A percentile compares a stretch with the other conserved stretches of the same genome.
phyloP scores from a whole-genome alignment of 2,329 filamentous ascomycete species.

The Magnaporthiopsis poae region DNA sequence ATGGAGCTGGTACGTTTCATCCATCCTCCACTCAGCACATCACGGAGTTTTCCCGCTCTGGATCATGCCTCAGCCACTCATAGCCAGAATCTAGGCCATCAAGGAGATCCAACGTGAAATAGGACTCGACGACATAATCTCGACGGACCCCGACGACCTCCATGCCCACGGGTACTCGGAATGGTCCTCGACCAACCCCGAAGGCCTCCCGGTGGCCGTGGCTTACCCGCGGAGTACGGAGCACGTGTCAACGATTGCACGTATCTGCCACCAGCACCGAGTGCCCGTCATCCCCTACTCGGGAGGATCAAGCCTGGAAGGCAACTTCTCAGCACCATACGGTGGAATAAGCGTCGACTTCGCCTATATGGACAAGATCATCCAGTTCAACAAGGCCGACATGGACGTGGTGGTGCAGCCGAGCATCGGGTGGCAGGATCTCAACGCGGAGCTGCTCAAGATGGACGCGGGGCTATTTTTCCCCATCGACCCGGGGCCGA shows the following conservation, averaged over 20 bases:
- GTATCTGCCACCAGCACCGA: slow-evolving; percentile 66
- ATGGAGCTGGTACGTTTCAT: slow-evolving; percentile 17
- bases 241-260: slow-evolving; percentile 49
- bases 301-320: slow-evolving; percentile 77
- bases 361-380: slow-evolving; percentile 70
- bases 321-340: slow-evolving; percentile 78
- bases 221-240: slow-evolving; percentile 53
- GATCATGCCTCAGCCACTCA: background rate
- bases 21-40: background rate
- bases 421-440: slow-evolving; percentile 80
- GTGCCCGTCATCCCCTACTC: slow-evolving; percentile 82
- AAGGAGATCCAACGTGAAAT: slow-evolving; percentile 41
- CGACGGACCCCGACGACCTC: slow-evolving; percentile 52
- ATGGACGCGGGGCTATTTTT: slow-evolving; percentile 74
- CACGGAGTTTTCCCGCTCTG: background rate
- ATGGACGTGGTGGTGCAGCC: slow-evolving; percentile 92
- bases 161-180: slow-evolving; percentile 56
- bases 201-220: slow-evolving; percentile 52
- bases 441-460: slow-evolving; percentile 63
- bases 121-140: slow-evolving; percentile 46
- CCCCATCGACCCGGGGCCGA: slow-evolving; percentile 70
- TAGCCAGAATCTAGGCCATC: slow-evolving; percentile 35
- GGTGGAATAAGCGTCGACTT: slow-evolving; percentile 88
- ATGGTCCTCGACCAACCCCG: slow-evolving; percentile 54
- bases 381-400: slow-evolving; percentile 72